Base-by-base conservation (phyloP, 306 rosid genomes). In the Spatholobus suberectus region DNA sequence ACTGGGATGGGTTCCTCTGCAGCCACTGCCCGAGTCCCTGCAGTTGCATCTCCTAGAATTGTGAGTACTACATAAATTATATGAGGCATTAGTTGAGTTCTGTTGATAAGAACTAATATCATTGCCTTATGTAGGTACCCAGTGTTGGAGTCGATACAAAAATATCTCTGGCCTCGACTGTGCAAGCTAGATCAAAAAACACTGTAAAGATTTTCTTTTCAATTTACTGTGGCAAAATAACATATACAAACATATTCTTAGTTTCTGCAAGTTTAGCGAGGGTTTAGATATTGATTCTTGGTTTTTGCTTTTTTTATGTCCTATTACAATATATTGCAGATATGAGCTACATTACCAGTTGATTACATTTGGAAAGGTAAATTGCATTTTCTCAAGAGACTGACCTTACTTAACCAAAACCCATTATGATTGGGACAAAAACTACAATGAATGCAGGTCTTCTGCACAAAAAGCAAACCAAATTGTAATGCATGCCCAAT, bases 1-100 rank as follows among this genome's bases (percentile, higher is more conserved):
- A 82, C 83, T 96, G 76, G 99, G 99, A 88, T 96, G 99, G 99
- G 99, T 96, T 49, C 99, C 99, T 72, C 98, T 96, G 75, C 99
- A 92, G 82, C 99, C 99, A 51, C 88, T 96, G 72, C 99, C 99
- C n/a, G 99, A 96, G 86, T 92, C 99, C 83, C 87, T 96, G 44
- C 99, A 96, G 89, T 88, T 96, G 91, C 99, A 96, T 87, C 99
- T 96, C 81, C 93, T 96, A 43, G 99, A 96, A 88, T 49, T 96
- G 99, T 96, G 78, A 91, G 99, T 85, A 78, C 73, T 78, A 9
- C 78, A 49, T 62, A 83, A 73, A 76, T 54, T 74, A 68, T 73
- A 66, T 3, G 51, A 86, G 18, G 27, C 66, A 46, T 29, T 69
- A 41, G 26, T n/a, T n/a, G n/a, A n/a, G n/a, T 76, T 79, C 58